Evolutionary conservation across 257 asterid genomes (phyloP).

Genomic region (Solanum ossicruentum): DNA sequence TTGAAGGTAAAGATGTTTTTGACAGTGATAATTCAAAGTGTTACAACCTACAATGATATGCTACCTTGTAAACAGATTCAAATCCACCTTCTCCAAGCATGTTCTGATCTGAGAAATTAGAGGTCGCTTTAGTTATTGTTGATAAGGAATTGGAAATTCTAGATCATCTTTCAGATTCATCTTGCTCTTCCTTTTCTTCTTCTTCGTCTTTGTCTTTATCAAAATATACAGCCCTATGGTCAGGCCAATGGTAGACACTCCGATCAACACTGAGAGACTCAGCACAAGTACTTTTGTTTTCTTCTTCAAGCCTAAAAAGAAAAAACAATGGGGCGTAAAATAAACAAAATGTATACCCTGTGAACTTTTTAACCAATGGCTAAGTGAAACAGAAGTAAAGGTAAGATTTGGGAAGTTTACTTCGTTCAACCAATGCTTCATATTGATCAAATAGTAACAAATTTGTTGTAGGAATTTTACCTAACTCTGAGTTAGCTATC

Average conservation of each 20-base stretch:
- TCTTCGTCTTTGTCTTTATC: background rate
- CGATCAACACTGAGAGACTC: background rate
- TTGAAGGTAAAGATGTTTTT: background rate
- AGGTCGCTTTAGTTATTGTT: slow-evolving; percentile 14
- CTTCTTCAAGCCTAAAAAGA: no score
- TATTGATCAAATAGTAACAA: background rate
- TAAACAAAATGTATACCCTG: no score
- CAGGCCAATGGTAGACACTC: background rate
- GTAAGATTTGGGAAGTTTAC: no score
- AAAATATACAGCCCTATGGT: background rate
- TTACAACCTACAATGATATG: background rate
- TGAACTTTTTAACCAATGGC: no score
- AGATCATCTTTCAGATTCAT: background rate
- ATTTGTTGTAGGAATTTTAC: background rate
- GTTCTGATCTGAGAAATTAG: slow-evolving; percentile 6
- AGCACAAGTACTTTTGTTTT: background rate
- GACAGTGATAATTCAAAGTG: background rate
- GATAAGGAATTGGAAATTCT: slow-evolving; percentile 9
- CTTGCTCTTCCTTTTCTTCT: background rate
- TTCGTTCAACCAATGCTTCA: background rate
- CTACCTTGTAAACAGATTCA: slow-evolving; percentile 22
- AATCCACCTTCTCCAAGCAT: slow-evolving; percentile 20
- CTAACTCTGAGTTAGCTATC: background rate
- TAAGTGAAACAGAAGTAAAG: no score
- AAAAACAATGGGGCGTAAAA: no score